Evolutionary conservation across 2,329 filamentous ascomycete genomes (phyloP).

Genomic region (Clonostachys rosea): DNA sequence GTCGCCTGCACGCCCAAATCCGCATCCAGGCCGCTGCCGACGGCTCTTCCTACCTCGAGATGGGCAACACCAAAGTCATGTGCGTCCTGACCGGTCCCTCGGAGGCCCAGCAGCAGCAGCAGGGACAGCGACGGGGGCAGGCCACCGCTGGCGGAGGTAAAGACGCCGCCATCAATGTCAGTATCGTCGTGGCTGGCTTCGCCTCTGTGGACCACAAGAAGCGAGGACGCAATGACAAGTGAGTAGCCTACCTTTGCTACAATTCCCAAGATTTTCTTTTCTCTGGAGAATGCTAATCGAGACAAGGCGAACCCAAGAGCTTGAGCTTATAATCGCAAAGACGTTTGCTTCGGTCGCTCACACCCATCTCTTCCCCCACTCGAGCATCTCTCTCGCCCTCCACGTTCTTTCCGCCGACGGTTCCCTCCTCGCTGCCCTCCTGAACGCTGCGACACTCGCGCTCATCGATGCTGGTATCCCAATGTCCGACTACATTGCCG

Average conservation of each 20-base stretch:
- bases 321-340: constrained; percentile 73
- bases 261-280: neutral
- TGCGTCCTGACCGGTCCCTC: constrained; percentile 85
- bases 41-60: constrained; percentile 89
- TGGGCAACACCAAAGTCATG: constrained; percentile 96
- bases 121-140: constrained; percentile 28
- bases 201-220: constrained; percentile 81
- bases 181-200: constrained; percentile 83
- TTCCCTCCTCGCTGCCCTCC: constrained; percentile 78
- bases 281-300: neutral
- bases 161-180: constrained; percentile 64
- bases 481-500: constrained; percentile 87
- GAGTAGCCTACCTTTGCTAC: constrained; percentile 17
- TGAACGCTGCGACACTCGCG: constrained; percentile 89
- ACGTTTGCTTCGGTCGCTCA: constrained; percentile 76
- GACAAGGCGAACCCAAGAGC: constrained; percentile 70
- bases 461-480: constrained; percentile 93
- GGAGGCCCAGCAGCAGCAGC: constrained; percentile 46
- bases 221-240: constrained; percentile 75
- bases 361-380: constrained; percentile 85
- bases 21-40: constrained; percentile 90
- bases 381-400: constrained; percentile 75
- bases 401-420: constrained; percentile 90
- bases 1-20: constrained; percentile 82
- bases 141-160: constrained; percentile 28